Percentiles rank a stretch among this genome's conserved stretches.
Evolutionary conservation across 495 filamentous ascomycete species (phyloP).

Genomic region (Entonaema liquescens): DNA sequence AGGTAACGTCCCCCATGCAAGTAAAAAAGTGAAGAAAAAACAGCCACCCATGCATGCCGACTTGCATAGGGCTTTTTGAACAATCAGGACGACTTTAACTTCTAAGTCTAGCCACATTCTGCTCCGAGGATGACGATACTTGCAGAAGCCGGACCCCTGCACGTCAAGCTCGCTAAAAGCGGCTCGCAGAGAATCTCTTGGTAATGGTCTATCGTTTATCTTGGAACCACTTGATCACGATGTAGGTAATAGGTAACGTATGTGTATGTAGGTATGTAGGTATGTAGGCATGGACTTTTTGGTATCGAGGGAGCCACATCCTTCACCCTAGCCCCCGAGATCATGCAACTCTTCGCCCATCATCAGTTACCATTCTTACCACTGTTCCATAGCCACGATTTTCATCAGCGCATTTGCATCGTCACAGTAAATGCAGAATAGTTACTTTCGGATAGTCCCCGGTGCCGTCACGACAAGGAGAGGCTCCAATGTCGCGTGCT

Average conservation of each 20-base stretch:
- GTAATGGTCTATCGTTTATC: slow-evolving; percentile 21
- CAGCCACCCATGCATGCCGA: slow-evolving; percentile 33
- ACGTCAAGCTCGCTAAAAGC: slow-evolving; percentile 41
- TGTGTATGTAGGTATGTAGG: background rate
- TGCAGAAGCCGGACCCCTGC: slow-evolving; percentile 31
- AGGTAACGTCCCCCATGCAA: slow-evolving; percentile 40
- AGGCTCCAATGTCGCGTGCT: slow-evolving; percentile 41
- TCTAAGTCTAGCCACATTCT: slow-evolving; percentile 33
- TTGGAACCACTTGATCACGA: slow-evolving; percentile 36
- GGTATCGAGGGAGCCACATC: slow-evolving; percentile 11
- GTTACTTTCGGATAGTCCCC: slow-evolving; percentile 39
- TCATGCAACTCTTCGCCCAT: slow-evolving; percentile 30
- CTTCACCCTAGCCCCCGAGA: slow-evolving; percentile 10
- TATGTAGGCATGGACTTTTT: background rate
- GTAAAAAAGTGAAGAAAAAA: slow-evolving; percentile 22
- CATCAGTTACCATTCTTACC: slow-evolving; percentile 17
- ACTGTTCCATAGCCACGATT: slow-evolving; percentile 21
- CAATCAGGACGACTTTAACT: slow-evolving; percentile 32
- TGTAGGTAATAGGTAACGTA: slow-evolving; percentile 15
- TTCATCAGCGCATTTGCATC: slow-evolving; percentile 27
- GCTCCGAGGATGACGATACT: slow-evolving; percentile 33
- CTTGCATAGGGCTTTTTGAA: slow-evolving; percentile 34
- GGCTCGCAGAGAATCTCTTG: slow-evolving; percentile 41
- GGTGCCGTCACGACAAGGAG: slow-evolving; percentile 33
- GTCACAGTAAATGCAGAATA: slow-evolving; percentile 30